Evolutionary conservation across 2,329 filamentous ascomycete genomes (phyloP).

Genomic region (Didymella segeticola): DNA sequence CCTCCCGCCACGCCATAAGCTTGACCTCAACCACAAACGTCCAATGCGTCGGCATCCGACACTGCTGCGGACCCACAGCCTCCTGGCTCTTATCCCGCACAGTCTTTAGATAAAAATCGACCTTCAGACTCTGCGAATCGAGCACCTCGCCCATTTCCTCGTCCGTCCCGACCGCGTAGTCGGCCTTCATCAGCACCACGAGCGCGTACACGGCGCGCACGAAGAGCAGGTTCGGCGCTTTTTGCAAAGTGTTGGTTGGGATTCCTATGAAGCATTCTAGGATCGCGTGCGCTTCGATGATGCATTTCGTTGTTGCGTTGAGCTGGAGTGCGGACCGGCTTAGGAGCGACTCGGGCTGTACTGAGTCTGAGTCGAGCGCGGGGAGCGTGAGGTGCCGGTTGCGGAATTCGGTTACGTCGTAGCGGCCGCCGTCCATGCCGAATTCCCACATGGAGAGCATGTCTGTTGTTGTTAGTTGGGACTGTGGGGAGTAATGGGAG

Average conservation of each 20-base stretch:
- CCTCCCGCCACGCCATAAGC: conserved; percentile 41
- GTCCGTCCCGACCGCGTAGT: conserved; percentile 45
- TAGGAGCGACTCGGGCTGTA: conserved; percentile 44
- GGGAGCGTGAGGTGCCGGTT: conserved; percentile 45
- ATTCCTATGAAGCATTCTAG: conserved; percentile 40
- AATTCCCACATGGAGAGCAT: conserved; percentile 49
- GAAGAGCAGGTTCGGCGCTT: conserved; percentile 38
- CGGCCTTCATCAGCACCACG: conserved; percentile 43
- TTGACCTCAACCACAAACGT: conserved; percentile 39
- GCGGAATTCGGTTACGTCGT: conserved; percentile 44
- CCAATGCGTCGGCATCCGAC: conserved; percentile 43
- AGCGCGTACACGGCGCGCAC: conserved; percentile 43
- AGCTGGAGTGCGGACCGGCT: conserved; percentile 44
- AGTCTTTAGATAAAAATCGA: conserved; percentile 39
- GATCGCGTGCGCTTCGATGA: conserved; percentile 40
- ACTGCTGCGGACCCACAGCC: conserved; percentile 40
- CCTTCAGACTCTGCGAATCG: conserved; percentile 40
- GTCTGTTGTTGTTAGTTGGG: conserved; percentile 14
- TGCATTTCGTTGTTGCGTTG: conserved; percentile 46
- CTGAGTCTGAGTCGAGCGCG: conserved; percentile 40
- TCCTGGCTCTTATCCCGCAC: conserved; percentile 31
- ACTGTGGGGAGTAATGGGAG: neutral
- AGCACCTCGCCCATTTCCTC: conserved; percentile 43
- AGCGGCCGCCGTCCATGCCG: conserved; percentile 47
- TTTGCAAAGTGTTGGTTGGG: conserved; percentile 30